phyloP scores from a whole-genome alignment of 768 basidiomycete genomes.

The Macrolepiota dolichaula region DNA sequence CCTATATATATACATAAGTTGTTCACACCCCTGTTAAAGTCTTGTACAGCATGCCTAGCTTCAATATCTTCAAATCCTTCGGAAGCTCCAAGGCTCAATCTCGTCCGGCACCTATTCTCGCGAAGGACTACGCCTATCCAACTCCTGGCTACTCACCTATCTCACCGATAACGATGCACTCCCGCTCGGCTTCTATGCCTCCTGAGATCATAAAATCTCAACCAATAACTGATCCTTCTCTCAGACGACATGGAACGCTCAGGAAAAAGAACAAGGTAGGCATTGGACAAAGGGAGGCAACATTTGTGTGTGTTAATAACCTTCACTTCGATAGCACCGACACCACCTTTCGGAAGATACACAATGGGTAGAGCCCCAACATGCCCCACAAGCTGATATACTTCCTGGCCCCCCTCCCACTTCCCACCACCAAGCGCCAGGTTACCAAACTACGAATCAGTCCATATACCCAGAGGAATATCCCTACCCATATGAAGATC shows the following conservation, averaged over 20 bases:
- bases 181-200: conserved; percentile 8
- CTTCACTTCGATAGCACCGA: conserved; percentile 2
- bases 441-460: background rate
- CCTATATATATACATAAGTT: background rate
- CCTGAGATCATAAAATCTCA: conserved; percentile 10
- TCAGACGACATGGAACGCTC: conserved; percentile 6
- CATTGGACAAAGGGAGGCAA: background rate
- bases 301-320: background rate
- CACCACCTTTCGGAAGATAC: background rate
- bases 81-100: conserved; percentile 1
- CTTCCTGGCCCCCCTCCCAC: conserved; percentile 1
- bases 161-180: background rate
- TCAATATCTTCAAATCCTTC: conserved; percentile 24
- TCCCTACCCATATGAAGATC: conserved; percentile 7
- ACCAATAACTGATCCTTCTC: conserved; percentile 6
- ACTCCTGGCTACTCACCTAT: background rate
- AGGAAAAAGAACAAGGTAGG: conserved; percentile 9
- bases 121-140: conserved; percentile 10
- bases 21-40: background rate
- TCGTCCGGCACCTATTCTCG: background rate
- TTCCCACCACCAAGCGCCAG: background rate
- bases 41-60: conserved; percentile 18
- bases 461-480: conserved; percentile 6
- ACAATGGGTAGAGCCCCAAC: background rate
- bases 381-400: conserved; percentile 5